phyloP scores from a whole-genome alignment of 306 rosid species.

The Malus fusca region DNA sequence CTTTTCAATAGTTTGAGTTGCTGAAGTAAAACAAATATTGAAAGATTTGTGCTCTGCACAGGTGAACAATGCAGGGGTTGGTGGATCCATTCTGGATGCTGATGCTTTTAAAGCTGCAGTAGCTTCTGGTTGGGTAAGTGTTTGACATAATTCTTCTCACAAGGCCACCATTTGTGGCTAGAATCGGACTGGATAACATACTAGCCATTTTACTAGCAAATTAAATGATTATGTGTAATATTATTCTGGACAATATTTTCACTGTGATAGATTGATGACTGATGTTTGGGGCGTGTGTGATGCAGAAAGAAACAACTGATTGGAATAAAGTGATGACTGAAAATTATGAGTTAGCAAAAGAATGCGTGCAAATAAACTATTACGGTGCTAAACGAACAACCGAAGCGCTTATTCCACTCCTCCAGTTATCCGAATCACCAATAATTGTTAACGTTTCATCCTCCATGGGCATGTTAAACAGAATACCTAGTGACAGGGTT shows the following conservation, averaged over 20 bases:
- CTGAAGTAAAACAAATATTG: background rate
- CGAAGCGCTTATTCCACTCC: background rate
- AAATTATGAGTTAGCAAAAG: background rate
- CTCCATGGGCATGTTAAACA: no score
- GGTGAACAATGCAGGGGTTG: conserved; percentile 48
- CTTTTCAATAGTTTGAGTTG: background rate
- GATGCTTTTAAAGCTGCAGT: conserved; percentile 5
- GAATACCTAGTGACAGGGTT: conserved; percentile 24
- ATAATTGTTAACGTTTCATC: background rate
- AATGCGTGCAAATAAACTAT: background rate
- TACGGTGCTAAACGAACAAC: background rate
- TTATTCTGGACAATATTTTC: no score
- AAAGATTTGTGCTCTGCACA: background rate
- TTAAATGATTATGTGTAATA: no score
- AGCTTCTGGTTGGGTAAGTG: no score
- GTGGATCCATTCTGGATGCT: conserved; percentile 19
- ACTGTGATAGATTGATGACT: no score
- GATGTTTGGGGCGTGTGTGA: background rate
- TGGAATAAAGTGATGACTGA: background rate
- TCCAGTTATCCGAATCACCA: background rate
- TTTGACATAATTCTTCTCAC: no score
- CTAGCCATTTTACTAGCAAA: no score
- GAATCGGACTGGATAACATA: no score
- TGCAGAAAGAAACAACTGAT: background rate
- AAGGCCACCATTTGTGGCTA: no score